Percentiles rank a stretch among this genome's conserved stretches.
Conservation (phyloP, 1,139 yeast genomes). For the Eremothecium gossypii region DNA sequence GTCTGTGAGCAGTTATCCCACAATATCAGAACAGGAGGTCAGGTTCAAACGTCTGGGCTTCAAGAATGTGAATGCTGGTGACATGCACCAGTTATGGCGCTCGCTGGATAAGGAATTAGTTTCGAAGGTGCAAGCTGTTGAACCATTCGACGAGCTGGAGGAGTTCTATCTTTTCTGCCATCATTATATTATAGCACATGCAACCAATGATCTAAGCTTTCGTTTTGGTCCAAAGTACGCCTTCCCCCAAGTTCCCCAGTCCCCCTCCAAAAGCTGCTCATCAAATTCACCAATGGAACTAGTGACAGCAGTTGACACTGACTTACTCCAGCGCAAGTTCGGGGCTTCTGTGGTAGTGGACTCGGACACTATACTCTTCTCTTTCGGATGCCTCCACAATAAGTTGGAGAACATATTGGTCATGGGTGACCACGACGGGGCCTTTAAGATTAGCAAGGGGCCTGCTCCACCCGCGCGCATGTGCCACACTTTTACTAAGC, state of each 20-base stretch:
- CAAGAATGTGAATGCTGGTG: conserved; percentile 41
- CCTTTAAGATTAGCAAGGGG: neutral
- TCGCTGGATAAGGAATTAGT: conserved; percentile 27
- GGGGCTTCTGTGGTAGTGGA: neutral
- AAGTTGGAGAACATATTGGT: neutral
- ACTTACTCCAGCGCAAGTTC: neutral
- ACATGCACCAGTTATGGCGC: conserved; percentile 48
- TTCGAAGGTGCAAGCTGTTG: conserved; percentile 41
- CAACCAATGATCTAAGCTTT: conserved; percentile 35
- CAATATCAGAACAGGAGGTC: conserved; percentile 38
- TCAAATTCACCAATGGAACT: neutral
- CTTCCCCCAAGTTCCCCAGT: neutral
- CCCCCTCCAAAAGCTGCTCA: neutral
- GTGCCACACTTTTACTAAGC: neutral
- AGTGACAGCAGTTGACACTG: neutral
- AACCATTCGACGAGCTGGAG: conserved; percentile 78
- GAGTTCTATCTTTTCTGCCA: conserved; percentile 72
- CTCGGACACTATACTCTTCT: neutral
- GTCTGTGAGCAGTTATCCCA: conserved; percentile 52
- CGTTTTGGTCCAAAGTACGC: conserved; percentile 7
- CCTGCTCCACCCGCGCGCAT: neutral
- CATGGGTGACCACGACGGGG: neutral
- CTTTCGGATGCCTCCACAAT: neutral
- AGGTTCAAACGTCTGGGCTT: conserved; percentile 46
- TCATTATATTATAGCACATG: conserved; percentile 64